Evolutionary conservation across 768 basidiomycete genomes (phyloP), one percentile per base, ranked within the genome.

Genomic region (Phylloporus sp.): DNA sequence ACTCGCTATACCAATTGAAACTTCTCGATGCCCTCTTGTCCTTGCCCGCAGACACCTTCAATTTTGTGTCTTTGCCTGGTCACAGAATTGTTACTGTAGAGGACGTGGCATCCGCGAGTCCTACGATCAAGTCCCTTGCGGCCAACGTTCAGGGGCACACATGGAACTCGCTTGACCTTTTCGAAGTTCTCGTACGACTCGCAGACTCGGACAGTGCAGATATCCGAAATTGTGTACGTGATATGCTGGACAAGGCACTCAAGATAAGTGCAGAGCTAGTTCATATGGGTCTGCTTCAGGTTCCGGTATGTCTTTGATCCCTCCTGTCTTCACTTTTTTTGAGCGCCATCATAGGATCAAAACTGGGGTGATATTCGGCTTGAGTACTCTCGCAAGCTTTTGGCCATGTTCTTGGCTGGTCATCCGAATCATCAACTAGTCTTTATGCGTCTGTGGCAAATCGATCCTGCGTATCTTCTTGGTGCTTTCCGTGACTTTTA

Each of bases 381-480:
- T n/a, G 91, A 92, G 58, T 91, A 97, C 68, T 84, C 91, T 2
- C 82, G 86, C 52, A 87, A 88, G 58, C 75, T 97, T 13, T 76
- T 98, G 45, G 78, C 83, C 32, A 89, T 92, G 84, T 97, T 97
- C 73, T 76, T 97, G 36, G 86, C 85, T 18, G 91, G 92, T 15
- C 90, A 95, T 62, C 93, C 94, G 8, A 94, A 94, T 59, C 93
- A 97, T 61, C 92, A 97, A 59, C 81, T 99, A 10, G 94, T 97
- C 50, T 97, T 98, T 74, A 93, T 95, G 84, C 82, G 93, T 43
- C 84, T 99, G 49, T 95, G 91, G 88, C 91, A 95, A 63, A 86
- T 91, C 38, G 83, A 93, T 62, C 90, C 89, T 0, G 74, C 84
- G 0, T 91, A 94, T 67, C 80, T 98, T 45, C 86, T 92, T 5